These are phyloP conservation scores for Bipolaris oryzae DNA, from an alignment of 2,329 filamentous ascomycete species.

Conservation along the genomic window DNA sequence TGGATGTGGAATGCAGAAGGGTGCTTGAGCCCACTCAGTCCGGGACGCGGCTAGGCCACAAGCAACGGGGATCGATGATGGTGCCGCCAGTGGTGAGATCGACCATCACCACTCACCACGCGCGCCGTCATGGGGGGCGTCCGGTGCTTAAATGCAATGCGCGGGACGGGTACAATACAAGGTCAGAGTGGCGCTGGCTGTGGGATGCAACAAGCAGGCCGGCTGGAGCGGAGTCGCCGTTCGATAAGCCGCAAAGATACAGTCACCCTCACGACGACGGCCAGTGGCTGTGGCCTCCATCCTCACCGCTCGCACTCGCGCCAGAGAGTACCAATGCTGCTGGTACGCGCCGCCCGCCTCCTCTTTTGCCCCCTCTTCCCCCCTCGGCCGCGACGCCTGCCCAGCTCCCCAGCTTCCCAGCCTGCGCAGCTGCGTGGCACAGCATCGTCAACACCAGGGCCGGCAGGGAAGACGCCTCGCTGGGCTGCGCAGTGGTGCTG, in stretches of 20 bases:
- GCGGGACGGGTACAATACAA: not conserved
- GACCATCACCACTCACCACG: conserved; percentile 6
- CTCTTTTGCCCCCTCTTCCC: not conserved
- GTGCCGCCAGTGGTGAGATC: conserved; percentile 3
- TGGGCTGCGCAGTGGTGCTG: not conserved
- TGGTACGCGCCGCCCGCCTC: not conserved
- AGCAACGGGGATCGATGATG: conserved; percentile 8
- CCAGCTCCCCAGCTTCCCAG: not conserved
- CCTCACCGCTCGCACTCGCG: conserved; percentile 13
- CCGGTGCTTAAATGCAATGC: conserved; percentile 14
- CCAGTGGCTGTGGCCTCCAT: conserved; percentile 7
- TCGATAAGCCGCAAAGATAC: conserved; percentile 15
- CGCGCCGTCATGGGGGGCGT: conserved; percentile 3
- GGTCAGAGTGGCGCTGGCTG: not conserved
- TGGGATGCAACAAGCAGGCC: not conserved
- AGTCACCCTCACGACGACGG: not conserved
- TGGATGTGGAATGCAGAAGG: not conserved
- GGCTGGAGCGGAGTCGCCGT: conserved; percentile 23
- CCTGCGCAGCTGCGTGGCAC: conserved; percentile 19
- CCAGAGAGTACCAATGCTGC: not conserved
- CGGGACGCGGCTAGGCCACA: not conserved
- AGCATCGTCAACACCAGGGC: not conserved
- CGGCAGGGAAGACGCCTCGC: not conserved
- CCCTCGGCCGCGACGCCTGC: not conserved
- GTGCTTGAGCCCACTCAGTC: not conserved